phyloP scores from a whole-genome alignment of 805 yeast genomes.

The Candida coquimbonensis region DNA sequence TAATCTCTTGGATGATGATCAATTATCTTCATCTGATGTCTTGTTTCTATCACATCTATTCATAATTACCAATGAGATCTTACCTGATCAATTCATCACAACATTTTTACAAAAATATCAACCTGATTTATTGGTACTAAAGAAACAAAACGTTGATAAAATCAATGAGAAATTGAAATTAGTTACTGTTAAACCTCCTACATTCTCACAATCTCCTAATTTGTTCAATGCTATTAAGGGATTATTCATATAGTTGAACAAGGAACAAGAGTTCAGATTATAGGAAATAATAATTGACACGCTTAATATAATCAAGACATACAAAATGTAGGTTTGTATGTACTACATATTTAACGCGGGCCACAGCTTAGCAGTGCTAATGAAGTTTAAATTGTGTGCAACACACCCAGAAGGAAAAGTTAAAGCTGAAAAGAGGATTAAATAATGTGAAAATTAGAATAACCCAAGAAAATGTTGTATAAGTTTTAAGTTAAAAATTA shows the following conservation, averaged over 20 bases:
- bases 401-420: too few relatives aligned
- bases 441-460: too few relatives aligned
- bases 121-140: conserved; percentile 20
- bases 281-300: too few relatives aligned
- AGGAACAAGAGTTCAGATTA: too few relatives aligned
- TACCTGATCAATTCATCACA: conserved; percentile 35
- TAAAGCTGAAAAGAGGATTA: too few relatives aligned
- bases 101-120: conserved; percentile 24
- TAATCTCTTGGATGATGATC: not conserved
- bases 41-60: conserved; percentile 31
- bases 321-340: too few relatives aligned
- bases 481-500: too few relatives aligned
- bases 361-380: too few relatives aligned
- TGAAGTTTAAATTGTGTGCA: too few relatives aligned
- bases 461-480: too few relatives aligned
- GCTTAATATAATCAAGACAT: too few relatives aligned
- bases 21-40: conserved; percentile 27
- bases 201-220: conserved; percentile 20
- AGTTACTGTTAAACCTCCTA: conserved; percentile 14
- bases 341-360: too few relatives aligned
- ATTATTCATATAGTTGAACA: not conserved
- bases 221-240: conserved; percentile 14
- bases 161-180: conserved; percentile 7
- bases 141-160: conserved; percentile 7
- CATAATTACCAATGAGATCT: conserved; percentile 24